Evolutionary conservation across 495 filamentous ascomycete species (phyloP), one percentile per base, ranked within the genome.

Genomic region (Geoglossum glabrum): DNA sequence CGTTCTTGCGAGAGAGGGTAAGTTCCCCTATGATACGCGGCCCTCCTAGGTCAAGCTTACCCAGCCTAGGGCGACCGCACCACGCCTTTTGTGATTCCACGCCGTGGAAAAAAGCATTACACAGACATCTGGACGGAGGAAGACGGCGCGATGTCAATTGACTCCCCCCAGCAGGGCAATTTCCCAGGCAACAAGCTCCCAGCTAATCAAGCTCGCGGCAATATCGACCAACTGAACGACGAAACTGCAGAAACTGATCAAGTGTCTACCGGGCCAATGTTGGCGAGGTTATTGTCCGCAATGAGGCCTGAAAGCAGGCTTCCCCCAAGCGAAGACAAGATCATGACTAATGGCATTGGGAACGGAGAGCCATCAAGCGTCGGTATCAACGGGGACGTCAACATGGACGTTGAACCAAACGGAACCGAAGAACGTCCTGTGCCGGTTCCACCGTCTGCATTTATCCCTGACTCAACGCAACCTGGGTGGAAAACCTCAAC

Each of bases 91-190:
- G 71, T 92, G 38, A 90, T 90, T 70, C 90, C 90, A 1, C 80
- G 81, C 54, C 82, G 90, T 9, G 92, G 89, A 36, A 84, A 86
- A 69, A 81, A 80, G 61, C 81, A 83, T 65, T 97, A 97, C 69
- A 81, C 76, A 11, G 88, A 96, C 59, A 72, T 86, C 4, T 99
- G 93, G 93, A 81, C 87, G 0, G 87, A 93, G 61, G 92, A 98
- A 63, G 92, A 98, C 62, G 86, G 86, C 1, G 68, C 77, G 8
- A 81, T 86, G 73, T 78, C 79, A 15, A 68, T 83, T 21, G 86
- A 90, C 60, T 76, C 74, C 10, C 68, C 73, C 3, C 71, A 73
- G 21, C 71, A 76, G 3, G 74, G 76, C 13, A 72, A 74, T 40
- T 52, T 27, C 17, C 9, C 25, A 27, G 49, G 49, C 28, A 81